A percentile compares a stretch with the other conserved stretches of the same genome.
phyloP scores from a whole-genome alignment of 805 yeast genomes.

The Huiozyma sinensis region DNA sequence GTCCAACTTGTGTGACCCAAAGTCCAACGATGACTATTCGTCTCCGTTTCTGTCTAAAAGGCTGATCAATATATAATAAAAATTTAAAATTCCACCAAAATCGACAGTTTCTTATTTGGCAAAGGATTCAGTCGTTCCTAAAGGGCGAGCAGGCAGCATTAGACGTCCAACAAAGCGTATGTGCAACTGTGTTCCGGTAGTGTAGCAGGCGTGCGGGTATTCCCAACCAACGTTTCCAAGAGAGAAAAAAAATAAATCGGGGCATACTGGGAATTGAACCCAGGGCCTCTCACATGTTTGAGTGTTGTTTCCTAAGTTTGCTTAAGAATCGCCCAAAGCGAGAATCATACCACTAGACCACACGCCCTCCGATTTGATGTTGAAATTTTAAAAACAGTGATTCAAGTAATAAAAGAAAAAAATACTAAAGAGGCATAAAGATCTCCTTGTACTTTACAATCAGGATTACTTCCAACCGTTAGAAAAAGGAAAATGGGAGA shows the following conservation, averaged over 20 bases:
- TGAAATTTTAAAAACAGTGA: too few relatives aligned
- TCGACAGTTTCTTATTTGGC: not conserved
- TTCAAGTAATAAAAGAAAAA: too few relatives aligned
- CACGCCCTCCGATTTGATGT: not conserved
- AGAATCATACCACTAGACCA: conserved; percentile 1
- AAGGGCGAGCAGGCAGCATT: not conserved
- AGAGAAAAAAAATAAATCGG: conserved; percentile 11
- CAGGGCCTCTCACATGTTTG: conserved; percentile 48
- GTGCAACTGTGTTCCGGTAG: not conserved
- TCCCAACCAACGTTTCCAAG: not conserved
- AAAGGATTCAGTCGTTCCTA: not conserved
- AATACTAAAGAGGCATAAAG: too few relatives aligned
- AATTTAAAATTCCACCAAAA: too few relatives aligned
- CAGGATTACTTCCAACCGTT: too few relatives aligned
- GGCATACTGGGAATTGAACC: conserved; percentile 49
- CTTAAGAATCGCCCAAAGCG: not conserved
- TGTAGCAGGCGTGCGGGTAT: too few relatives aligned
- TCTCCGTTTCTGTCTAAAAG: too few relatives aligned
- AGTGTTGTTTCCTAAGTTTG: not conserved
- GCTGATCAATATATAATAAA: too few relatives aligned
- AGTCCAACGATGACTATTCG: too few relatives aligned
- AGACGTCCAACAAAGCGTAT: not conserved
- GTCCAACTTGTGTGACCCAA: too few relatives aligned
- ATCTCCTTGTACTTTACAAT: too few relatives aligned
- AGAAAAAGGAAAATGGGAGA: too few relatives aligned